phyloP scores from a whole-genome alignment of 2,329 filamentous ascomycete species.

The Aspergillus sp. region DNA sequence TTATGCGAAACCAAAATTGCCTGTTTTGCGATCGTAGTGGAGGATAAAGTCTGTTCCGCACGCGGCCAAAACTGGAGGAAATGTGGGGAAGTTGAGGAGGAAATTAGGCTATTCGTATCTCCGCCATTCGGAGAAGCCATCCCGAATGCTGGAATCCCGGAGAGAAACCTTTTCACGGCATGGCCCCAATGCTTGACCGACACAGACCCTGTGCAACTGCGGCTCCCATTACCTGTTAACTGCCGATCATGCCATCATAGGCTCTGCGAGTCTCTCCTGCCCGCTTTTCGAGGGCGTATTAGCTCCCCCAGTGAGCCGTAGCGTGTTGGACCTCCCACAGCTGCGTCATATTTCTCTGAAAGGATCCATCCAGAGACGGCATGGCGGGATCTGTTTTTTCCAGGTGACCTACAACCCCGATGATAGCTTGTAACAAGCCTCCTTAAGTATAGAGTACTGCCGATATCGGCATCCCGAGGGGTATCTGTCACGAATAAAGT shows the following conservation, averaged over 20 bases:
- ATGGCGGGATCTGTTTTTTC: no score
- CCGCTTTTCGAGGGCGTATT: no score
- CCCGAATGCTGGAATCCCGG: neutral
- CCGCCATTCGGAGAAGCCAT: neutral
- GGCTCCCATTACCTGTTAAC: neutral
- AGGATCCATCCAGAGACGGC: no score
- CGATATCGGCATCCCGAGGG: no score
- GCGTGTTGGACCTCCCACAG: no score
- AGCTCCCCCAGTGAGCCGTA: no score
- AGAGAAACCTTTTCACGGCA: neutral
- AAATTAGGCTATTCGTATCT: neutral
- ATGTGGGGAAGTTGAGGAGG: neutral
- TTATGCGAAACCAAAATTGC: neutral
- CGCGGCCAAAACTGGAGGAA: neutral
- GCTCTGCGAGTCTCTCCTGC: no score
- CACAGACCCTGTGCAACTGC: neutral
- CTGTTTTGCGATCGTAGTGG: neutral
- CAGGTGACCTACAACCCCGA: no score
- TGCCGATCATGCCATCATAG: neutral
- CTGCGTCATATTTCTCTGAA: no score
- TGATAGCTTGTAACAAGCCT: no score
- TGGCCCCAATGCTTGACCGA: neutral
- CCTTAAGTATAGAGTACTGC: no score
- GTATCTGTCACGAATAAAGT: no score
- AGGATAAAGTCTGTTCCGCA: constrained; percentile 1